Conservation (phyloP, 2,329 filamentous ascomycete species). For the Cordyceps cateniannulata region DNA sequence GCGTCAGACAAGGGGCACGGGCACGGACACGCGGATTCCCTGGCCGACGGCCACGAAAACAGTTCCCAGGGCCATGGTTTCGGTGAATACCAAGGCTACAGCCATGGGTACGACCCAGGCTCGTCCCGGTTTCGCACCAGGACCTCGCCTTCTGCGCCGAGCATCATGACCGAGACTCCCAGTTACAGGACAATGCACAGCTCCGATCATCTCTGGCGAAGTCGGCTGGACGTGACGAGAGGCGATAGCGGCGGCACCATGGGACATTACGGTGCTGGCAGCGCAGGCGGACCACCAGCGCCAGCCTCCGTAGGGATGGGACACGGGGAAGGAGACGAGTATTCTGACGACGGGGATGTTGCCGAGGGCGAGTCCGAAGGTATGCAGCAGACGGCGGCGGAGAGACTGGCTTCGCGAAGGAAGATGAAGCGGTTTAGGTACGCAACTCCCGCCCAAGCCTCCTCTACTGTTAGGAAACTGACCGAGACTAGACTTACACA, state of each 20-base stretch:
- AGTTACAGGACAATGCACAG: not conserved
- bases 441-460: too few relatives aligned
- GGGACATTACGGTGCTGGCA: not conserved
- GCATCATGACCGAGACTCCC: conserved; percentile 3
- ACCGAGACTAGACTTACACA: conserved; percentile 66
- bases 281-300: not conserved
- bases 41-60: not conserved
- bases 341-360: conserved; percentile 10
- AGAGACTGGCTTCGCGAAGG: conserved; percentile 49
- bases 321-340: conserved; percentile 6
- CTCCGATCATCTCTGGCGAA: conserved; percentile 7
- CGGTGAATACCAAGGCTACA: conserved; percentile 4
- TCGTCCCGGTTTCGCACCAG: conserved; percentile 9
- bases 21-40: not conserved
- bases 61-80: not conserved
- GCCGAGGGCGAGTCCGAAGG: conserved; percentile 7
- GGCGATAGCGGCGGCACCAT: not conserved
- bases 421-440: conserved; percentile 80
- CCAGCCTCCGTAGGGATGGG: not conserved
- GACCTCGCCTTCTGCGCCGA: conserved; percentile 9
- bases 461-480: not conserved
- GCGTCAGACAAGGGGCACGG: not conserved
- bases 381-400: conserved; percentile 43
- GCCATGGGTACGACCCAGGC: conserved; percentile 2
- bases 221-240: not conserved